Conservation (phyloP, 768 basidiomycete species). For the Calocybe indica region DNA sequence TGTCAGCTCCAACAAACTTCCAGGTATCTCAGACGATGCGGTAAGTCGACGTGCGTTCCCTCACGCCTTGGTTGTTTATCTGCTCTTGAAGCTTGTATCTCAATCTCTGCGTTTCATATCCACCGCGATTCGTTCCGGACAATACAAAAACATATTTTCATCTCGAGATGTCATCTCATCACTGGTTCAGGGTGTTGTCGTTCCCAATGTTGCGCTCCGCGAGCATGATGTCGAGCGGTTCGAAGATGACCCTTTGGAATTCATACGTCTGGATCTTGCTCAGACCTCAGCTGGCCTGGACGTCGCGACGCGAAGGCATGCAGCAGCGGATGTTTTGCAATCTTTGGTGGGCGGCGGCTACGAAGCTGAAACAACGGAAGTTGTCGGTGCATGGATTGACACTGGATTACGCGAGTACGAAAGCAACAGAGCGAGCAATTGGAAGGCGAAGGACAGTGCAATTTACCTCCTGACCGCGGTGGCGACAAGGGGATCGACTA, state of each 20-base stretch:
- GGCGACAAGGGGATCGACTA: conserved; percentile 84
- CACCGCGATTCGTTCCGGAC: conserved; percentile 84
- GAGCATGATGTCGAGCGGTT: conserved; percentile 93
- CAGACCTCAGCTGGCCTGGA: conserved; percentile 59
- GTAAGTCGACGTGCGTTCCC: conserved; percentile 31
- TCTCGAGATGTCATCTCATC: conserved; percentile 73
- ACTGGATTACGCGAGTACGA: conserved; percentile 67
- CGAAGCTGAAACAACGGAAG: conserved; percentile 81
- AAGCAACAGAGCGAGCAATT: conserved; percentile 53
- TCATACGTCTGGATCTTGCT: conserved; percentile 82
- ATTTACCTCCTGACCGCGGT: conserved; percentile 92
- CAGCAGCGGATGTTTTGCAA: conserved; percentile 93
- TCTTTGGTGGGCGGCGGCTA: conserved; percentile 79
- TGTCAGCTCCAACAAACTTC: conserved; percentile 64
- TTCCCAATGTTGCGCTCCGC: conserved; percentile 88
- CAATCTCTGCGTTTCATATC: conserved; percentile 90
- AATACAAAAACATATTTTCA: conserved; percentile 78
- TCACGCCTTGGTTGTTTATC: not conserved
- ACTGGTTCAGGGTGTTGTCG: conserved; percentile 83
- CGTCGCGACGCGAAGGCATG: conserved; percentile 80
- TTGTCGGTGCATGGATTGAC: conserved; percentile 81
- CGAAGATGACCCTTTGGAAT: conserved; percentile 95
- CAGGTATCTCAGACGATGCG: conserved; percentile 68
- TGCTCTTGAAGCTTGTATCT: conserved; percentile 62
- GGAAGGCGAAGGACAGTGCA: conserved; percentile 92